These are phyloP conservation scores for Fusarium sp. DNA, from an alignment of 2,329 filamentous ascomycete genomes.

Conservation along the genomic window DNA sequence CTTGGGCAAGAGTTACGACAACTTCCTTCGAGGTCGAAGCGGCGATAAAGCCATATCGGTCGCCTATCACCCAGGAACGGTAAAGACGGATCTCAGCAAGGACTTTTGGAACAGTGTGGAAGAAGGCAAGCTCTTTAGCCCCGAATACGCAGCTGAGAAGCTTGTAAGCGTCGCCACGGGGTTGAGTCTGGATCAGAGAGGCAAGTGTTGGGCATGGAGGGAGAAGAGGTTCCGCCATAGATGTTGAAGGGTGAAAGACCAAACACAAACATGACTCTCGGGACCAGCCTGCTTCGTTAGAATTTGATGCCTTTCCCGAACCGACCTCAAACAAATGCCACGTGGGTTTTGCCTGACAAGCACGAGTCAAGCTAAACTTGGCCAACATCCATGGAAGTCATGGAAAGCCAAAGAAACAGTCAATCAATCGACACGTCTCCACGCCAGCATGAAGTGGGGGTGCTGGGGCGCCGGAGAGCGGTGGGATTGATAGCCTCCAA, in stretches of 20 bases:
- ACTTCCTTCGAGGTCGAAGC: constrained; percentile 68
- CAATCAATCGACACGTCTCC: background rate
- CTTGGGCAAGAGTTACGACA: constrained; percentile 77
- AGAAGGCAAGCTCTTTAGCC: constrained; percentile 72
- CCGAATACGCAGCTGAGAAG: constrained; percentile 74
- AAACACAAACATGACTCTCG: background rate
- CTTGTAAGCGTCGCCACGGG: constrained; percentile 70
- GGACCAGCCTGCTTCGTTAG: background rate
- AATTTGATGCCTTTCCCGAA: background rate
- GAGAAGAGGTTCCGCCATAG: constrained; percentile 60
- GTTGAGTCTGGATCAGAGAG: constrained; percentile 64
- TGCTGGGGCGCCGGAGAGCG: background rate
- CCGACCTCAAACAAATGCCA: background rate
- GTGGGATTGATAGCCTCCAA: background rate
- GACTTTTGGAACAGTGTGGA: constrained; percentile 77
- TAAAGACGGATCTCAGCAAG: constrained; percentile 78
- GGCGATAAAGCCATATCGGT: constrained; percentile 75
- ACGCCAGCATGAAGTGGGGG: constrained; percentile 5
- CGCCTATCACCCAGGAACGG: constrained; percentile 83
- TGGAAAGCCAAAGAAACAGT: constrained; percentile 5
- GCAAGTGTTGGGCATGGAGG: constrained; percentile 77
- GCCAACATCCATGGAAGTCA: constrained; percentile 4
- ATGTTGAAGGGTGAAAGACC: background rate
- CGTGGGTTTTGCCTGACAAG: constrained; percentile 10
- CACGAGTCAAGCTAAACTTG: background rate